phyloP scores from a whole-genome alignment of 345 rosid species.

The Boechera divaricarpa region DNA sequence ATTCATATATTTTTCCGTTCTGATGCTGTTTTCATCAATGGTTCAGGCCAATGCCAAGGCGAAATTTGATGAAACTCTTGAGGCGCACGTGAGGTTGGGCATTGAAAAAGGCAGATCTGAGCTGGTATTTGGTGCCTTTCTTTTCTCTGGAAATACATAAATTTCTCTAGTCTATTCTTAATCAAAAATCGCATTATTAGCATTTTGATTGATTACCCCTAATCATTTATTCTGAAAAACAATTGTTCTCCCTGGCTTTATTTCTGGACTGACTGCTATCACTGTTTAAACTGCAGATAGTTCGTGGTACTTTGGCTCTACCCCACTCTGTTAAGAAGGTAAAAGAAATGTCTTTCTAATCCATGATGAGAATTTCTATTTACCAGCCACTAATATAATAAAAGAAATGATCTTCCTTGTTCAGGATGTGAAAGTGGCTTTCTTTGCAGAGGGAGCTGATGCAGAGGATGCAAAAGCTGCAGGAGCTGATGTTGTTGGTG shows the following conservation, averaged over 20 bases:
- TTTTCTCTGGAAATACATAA: neutral
- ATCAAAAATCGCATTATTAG: neutral
- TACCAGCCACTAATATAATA: neutral
- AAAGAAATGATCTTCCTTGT: conserved; percentile 29
- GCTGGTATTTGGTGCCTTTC: conserved; percentile 53
- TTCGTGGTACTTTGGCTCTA: conserved; percentile 84
- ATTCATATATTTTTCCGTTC: neutral
- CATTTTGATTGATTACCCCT: neutral
- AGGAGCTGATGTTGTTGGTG: conserved; percentile 97
- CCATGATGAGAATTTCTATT: neutral
- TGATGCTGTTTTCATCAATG: conserved; percentile 23
- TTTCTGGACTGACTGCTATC: conserved; percentile 13
- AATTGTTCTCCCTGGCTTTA: neutral
- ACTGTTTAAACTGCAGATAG: conserved; percentile 64
- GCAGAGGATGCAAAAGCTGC: conserved; percentile 98
- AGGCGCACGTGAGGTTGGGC: conserved; percentile 86
- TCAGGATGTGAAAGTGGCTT: conserved; percentile 86
- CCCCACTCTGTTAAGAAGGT: conserved; percentile 96
- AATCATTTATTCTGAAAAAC: neutral
- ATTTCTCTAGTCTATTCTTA: neutral
- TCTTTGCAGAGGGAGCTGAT: conserved; percentile 91
- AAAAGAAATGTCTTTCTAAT: conserved; percentile 23
- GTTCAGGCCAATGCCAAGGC: conserved; percentile 74
- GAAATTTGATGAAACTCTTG: conserved; percentile 85
- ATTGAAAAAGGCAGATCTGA: conserved; percentile 80